These are phyloP conservation scores for Crepidotus variabilis DNA, from an alignment of 768 basidiomycete species.

Conservation along the genomic window DNA sequence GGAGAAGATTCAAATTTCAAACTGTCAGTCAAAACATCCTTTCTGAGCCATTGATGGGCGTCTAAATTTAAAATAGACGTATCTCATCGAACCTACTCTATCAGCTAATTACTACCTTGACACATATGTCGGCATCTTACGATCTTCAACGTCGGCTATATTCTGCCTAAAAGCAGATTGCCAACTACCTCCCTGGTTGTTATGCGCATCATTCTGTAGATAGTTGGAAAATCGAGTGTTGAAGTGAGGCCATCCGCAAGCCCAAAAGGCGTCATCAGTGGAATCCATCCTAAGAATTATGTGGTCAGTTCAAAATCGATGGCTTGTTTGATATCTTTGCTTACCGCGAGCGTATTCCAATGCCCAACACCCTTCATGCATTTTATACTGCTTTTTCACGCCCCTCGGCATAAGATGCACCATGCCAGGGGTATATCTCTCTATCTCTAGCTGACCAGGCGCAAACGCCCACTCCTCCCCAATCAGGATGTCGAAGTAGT, in stretches of 20 bases:
- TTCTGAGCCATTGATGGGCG: no score
- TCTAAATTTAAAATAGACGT: no score
- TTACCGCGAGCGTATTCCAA: constrained; percentile 91
- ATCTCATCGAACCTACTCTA: no score
- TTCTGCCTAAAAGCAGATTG: constrained; percentile 82
- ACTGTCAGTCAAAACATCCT: no score
- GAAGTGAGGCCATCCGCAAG: constrained; percentile 78
- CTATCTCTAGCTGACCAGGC: constrained; percentile 80
- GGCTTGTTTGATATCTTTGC: no score
- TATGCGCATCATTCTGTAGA: constrained; percentile 70
- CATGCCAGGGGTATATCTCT: constrained; percentile 79
- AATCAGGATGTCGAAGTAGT: constrained; percentile 93
- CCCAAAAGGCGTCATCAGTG: constrained; percentile 90
- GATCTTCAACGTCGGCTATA: constrained; percentile 35
- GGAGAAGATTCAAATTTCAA: no score
- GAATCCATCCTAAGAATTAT: constrained; percentile 77
- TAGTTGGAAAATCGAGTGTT: constrained; percentile 79
- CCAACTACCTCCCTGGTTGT: constrained; percentile 77
- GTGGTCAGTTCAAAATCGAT: no score
- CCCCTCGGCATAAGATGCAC: constrained; percentile 85
- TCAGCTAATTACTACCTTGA: no score
- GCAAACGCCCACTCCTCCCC: constrained; percentile 94
- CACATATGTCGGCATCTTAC: no score
- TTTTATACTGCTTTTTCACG: constrained; percentile 93
- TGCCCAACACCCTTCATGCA: constrained; percentile 95